These are phyloP conservation scores for Liquidambar formosana DNA, from an alignment of 164 flowering plant genomes.

Conservation along the genomic window DNA sequence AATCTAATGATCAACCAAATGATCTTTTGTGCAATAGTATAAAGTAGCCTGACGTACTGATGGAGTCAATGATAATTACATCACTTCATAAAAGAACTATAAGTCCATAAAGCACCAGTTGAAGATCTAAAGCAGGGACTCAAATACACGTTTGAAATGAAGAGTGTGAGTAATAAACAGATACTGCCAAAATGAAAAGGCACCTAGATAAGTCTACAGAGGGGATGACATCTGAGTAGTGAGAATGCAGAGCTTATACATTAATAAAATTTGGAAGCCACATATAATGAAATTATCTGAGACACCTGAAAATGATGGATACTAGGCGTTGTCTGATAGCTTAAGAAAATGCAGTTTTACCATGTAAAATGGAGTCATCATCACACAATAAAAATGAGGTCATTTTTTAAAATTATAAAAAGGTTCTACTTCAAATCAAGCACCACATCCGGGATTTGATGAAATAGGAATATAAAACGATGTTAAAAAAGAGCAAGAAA, in stretches of 20 bases:
- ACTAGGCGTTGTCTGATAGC: background rate
- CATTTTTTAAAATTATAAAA: background rate
- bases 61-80: background rate
- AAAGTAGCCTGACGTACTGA: background rate
- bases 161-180: background rate
- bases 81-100: background rate
- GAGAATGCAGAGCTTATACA: background rate
- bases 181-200: background rate
- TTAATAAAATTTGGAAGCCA: background rate
- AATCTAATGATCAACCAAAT: background rate
- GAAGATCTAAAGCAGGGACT: background rate
- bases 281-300: background rate
- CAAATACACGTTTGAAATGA: background rate
- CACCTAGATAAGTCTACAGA: background rate
- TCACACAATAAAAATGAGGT: background rate
- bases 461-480: too few species aligned
- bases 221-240: background rate
- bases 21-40: background rate
- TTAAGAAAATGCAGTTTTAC: background rate
- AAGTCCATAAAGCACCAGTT: background rate
- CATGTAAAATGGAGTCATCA: background rate
- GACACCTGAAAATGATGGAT: background rate
- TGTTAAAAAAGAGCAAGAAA: too few species aligned
- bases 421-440: too few species aligned
- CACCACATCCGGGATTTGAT: too few species aligned